These are phyloP conservation scores for Candida vaughaniae DNA, from an alignment of 805 yeast species.

Conservation along the genomic window DNA sequence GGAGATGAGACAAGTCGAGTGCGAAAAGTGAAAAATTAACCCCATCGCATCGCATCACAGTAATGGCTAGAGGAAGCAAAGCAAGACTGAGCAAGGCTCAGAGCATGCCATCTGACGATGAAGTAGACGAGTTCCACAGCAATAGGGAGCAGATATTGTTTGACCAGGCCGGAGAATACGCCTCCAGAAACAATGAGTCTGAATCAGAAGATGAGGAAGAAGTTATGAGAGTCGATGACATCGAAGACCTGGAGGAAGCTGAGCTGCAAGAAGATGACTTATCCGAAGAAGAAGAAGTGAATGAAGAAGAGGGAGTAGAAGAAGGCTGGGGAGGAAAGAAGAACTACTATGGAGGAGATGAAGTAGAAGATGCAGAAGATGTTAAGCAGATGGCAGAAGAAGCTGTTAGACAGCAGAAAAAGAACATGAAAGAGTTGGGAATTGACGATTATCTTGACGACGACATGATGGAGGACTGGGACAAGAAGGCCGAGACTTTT, in stretches of 20 bases:
- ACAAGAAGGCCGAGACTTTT: constrained; percentile 49
- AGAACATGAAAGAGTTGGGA: constrained; percentile 66
- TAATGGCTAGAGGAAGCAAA: constrained; percentile 21
- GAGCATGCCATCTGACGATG: constrained; percentile 50
- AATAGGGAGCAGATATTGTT: constrained; percentile 56
- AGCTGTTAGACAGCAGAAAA: constrained; percentile 81
- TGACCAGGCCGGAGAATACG: constrained; percentile 53
- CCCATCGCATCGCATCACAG: constrained; percentile 1
- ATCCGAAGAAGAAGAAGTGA: constrained; percentile 23
- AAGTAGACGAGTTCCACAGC: constrained; percentile 66
- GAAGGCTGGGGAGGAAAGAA: constrained; percentile 47
- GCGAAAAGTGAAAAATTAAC: neutral
- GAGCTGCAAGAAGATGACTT: constrained; percentile 43
- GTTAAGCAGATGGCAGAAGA: constrained; percentile 81
- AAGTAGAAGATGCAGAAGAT: constrained; percentile 69
- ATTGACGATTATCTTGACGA: constrained; percentile 67
- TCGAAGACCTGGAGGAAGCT: constrained; percentile 41
- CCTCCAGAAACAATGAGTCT: constrained; percentile 18
- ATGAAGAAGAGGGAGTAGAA: constrained; percentile 25
- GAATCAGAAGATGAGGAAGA: constrained; percentile 52
- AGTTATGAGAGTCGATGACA: constrained; percentile 35
- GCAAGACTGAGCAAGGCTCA: constrained; percentile 10
- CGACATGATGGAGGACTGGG: constrained; percentile 79
- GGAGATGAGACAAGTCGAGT: neutral
- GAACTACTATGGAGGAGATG: constrained; percentile 62